Conservation (phyloP, 73 alveolate species). For the Paramecium tetraurelia region DNA sequence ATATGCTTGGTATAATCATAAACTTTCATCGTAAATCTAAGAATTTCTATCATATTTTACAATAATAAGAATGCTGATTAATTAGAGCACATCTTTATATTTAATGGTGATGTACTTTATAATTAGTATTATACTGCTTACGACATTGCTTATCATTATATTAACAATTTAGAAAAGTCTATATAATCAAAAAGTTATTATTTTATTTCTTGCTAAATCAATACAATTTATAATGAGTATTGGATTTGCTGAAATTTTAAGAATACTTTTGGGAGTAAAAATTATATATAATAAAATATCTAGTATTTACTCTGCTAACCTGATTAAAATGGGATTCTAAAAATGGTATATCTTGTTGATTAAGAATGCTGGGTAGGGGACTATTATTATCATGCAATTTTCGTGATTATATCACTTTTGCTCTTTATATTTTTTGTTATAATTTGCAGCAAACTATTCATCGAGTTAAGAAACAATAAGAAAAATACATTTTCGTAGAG, state of each 20-base stretch:
- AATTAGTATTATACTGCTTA: neutral
- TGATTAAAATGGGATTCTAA: neutral
- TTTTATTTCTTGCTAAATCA: neutral
- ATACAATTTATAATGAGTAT: neutral
- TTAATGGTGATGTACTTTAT: neutral
- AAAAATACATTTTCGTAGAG: neutral
- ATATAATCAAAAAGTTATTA: neutral
- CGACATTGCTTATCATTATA: neutral
- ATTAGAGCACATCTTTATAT: neutral
- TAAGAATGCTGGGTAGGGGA: neutral
- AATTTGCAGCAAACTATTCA: neutral
- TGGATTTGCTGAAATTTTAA: neutral
- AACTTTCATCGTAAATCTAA: neutral
- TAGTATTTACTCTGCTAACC: neutral
- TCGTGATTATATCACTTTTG: neutral
- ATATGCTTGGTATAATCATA: neutral
- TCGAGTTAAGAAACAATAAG: neutral
- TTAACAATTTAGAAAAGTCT: neutral
- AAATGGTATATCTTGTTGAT: neutral
- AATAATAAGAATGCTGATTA: neutral
- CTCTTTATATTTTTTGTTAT: neutral
- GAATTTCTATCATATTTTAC: neutral
- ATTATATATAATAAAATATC: neutral
- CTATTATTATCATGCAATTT: neutral
- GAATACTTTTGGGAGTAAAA: neutral